phyloP scores from a whole-genome alignment of 2,329 filamentous ascomycete genomes.

The Colletotrichum caudatum region DNA sequence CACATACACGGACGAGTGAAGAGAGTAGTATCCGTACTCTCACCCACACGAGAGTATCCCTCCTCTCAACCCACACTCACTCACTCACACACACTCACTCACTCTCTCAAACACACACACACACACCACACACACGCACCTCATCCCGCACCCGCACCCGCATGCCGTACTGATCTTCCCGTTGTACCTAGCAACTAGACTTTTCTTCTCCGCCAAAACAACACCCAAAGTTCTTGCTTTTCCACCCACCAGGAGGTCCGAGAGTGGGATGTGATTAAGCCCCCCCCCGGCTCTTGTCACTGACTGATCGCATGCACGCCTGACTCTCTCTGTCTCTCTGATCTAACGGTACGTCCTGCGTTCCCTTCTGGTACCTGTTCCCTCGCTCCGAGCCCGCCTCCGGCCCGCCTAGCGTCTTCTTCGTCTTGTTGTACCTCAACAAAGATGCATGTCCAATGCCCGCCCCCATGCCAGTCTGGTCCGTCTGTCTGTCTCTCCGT shows the following conservation, averaged over 20 bases:
- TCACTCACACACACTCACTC: background rate
- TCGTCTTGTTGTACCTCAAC: conserved; percentile 23
- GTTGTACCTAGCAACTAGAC: conserved; percentile 41
- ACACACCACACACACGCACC: conserved; percentile 19
- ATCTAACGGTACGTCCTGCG: conserved; percentile 38
- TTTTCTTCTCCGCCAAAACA: conserved; percentile 37
- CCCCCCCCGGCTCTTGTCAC: conserved; percentile 33
- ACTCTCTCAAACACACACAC: background rate
- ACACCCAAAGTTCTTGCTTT: conserved; percentile 37
- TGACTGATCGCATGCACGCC: conserved; percentile 41
- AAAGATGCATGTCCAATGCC: conserved; percentile 36
- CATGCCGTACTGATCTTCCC: conserved; percentile 24
- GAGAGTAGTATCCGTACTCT: too few relatives aligned
- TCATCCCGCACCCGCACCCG: conserved; percentile 21
- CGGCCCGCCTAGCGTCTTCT: conserved; percentile 4
- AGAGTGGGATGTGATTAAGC: conserved; percentile 41
- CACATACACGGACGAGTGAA: background rate
- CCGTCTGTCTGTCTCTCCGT: conserved; percentile 22
- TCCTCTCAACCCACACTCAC: background rate
- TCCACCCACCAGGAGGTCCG: conserved; percentile 35
- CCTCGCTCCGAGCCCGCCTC: conserved; percentile 12
- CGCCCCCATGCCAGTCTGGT: conserved; percentile 38
- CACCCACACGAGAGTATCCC: conserved; percentile 1
- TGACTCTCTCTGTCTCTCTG: conserved; percentile 26
- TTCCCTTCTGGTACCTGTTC: conserved; percentile 19